These are phyloP conservation scores for Mortierella sp. DNA, from an alignment of 371 early-diverging fungal genomes.

Conservation along the genomic window DNA sequence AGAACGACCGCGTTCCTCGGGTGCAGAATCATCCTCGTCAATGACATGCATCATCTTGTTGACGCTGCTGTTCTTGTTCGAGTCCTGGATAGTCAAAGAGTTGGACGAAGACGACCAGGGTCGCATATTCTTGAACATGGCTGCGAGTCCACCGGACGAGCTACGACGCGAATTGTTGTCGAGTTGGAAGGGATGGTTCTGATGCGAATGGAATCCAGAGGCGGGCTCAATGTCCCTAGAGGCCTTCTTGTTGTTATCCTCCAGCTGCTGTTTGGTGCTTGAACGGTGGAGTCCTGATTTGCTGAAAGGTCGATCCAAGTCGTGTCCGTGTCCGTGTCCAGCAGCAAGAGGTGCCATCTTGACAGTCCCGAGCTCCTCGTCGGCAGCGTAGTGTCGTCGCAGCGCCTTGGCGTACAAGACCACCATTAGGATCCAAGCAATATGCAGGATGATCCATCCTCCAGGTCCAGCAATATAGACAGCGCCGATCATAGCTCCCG, in stretches of 20 bases:
- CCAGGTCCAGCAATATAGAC: conserved; percentile 44
- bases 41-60: conserved; percentile 6
- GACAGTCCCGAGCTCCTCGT: conserved; percentile 19
- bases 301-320: background rate
- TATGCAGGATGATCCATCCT: conserved; percentile 48
- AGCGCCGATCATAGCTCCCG: conserved; percentile 16
- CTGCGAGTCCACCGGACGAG: background rate
- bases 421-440: conserved; percentile 39
- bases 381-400: conserved; percentile 21
- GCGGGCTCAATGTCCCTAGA: background rate
- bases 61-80: background rate
- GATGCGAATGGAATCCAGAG: background rate
- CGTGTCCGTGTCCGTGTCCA: background rate
- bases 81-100: background rate
- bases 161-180: background rate
- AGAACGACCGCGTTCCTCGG: background rate
- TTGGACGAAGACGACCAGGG: background rate
- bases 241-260: background rate
- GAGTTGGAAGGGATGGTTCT: conserved; percentile 16
- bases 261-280: background rate
- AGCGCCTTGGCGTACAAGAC: conserved; percentile 49
- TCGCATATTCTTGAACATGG: conserved; percentile 12
- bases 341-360: background rate
- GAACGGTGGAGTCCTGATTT: background rate
- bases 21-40: conserved; percentile 2